These are phyloP conservation scores for Alternaria triticimaculans DNA, from an alignment of 2,329 filamentous ascomycete genomes.

Conservation along the genomic window DNA sequence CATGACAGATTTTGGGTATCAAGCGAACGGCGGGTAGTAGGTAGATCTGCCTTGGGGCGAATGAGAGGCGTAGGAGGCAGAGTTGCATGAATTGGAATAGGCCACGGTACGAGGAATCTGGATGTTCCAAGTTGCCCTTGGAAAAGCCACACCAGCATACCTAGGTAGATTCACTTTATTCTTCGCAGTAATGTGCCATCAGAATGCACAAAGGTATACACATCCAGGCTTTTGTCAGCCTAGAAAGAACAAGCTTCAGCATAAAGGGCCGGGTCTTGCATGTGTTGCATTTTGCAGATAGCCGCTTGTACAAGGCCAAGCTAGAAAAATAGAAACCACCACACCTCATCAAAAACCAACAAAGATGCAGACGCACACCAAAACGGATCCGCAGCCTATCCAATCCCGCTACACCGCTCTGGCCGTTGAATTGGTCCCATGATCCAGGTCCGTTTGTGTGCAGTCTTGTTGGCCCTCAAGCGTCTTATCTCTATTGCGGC, in stretches of 20 bases:
- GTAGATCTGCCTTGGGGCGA: not conserved
- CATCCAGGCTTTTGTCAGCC: not conserved
- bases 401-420: slow-evolving; percentile 1
- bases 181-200: not conserved
- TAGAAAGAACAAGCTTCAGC: not conserved
- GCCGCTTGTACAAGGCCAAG: not conserved
- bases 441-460: slow-evolving; percentile 11
- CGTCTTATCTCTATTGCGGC: slow-evolving; percentile 22
- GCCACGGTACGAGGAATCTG: not conserved
- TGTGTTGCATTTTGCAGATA: not conserved
- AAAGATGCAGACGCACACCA: not conserved
- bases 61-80: not conserved
- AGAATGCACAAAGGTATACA: not conserved
- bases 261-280: not conserved
- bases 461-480: slow-evolving; percentile 13
- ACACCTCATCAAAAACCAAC: slow-evolving; percentile 13
- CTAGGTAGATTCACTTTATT: not conserved
- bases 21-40: not conserved
- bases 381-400: not conserved
- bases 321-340: slow-evolving; percentile 5
- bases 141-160: not conserved
- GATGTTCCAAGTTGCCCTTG: not conserved
- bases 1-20: slow-evolving; percentile 13
- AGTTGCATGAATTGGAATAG: not conserved
- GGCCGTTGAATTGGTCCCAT: slow-evolving; percentile 1